Percentiles rank a stretch among this genome's conserved stretches.
These are phyloP conservation scores for Fusarium xyrophilum DNA, from an alignment of 2,329 filamentous ascomycete species.

Conservation along the genomic window DNA sequence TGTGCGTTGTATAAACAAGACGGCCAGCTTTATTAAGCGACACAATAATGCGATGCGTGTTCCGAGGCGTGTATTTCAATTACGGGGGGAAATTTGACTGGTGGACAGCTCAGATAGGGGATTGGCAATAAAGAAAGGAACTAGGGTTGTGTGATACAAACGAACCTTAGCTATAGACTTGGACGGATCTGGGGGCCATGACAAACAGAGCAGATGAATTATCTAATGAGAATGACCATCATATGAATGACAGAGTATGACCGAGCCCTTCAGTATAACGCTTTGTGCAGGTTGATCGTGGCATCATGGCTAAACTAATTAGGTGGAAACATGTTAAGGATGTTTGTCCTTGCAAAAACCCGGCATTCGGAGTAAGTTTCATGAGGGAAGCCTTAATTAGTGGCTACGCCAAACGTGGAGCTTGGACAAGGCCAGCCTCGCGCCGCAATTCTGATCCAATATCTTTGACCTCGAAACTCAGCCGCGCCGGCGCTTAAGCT, in stretches of 20 bases:
- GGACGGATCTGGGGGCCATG: conserved; percentile 31
- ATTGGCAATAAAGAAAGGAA: conserved; percentile 19
- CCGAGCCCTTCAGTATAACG: not conserved
- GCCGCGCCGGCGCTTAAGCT: conserved; percentile 36
- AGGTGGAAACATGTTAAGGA: not conserved
- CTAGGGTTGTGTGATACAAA: conserved; percentile 17
- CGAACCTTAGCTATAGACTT: conserved; percentile 35
- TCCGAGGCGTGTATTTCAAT: conserved; percentile 35
- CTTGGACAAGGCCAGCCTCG: conserved; percentile 35
- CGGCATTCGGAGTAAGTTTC: not conserved
- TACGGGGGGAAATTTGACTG: conserved; percentile 25
- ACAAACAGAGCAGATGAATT: conserved; percentile 28
- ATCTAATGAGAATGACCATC: conserved; percentile 42
- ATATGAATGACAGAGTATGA: conserved; percentile 1
- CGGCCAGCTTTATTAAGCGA: conserved; percentile 37
- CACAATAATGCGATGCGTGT: conserved; percentile 39
- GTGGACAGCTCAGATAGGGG: conserved; percentile 24
- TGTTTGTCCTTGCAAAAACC: not conserved
- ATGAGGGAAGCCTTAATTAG: not conserved
- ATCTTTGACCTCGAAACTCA: conserved; percentile 29
- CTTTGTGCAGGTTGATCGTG: not conserved
- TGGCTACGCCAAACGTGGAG: conserved; percentile 21
- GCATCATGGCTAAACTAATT: not conserved
- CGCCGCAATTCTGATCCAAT: conserved; percentile 31
- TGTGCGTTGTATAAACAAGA: conserved; percentile 41